phyloP scores from a whole-genome alignment of 495 filamentous ascomycete species.

The Aspergillus funiculosus region DNA sequence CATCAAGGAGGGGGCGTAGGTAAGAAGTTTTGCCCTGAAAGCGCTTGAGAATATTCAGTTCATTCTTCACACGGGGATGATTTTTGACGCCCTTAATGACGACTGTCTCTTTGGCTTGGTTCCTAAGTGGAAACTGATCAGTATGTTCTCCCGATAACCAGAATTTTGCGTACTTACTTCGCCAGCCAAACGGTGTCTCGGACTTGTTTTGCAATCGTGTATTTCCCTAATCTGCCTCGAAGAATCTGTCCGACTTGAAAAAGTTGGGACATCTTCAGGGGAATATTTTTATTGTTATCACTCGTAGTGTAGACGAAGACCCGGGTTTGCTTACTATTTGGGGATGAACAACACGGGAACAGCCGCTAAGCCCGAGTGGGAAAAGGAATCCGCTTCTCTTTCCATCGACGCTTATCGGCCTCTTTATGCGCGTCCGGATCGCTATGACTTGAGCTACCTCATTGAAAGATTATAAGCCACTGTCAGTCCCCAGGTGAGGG shows the following conservation, averaged over 20 bases:
- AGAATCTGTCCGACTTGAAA: no score
- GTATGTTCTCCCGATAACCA: no score
- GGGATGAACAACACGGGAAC: conserved; percentile 1
- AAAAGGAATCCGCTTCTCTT: conserved; percentile 10
- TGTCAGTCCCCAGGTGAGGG: background rate
- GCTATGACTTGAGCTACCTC: background rate
- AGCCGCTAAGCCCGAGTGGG: conserved; percentile 7
- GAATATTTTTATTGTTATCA: no score
- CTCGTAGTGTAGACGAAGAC: background rate
- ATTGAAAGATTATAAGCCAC: conserved; percentile 1
- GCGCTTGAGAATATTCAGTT: conserved; percentile 32
- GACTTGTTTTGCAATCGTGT: no score
- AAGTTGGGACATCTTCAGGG: no score
- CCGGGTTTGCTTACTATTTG: conserved; percentile 7
- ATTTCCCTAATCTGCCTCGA: no score
- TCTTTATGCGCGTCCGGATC: conserved; percentile 9
- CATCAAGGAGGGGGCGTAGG: conserved; percentile 32
- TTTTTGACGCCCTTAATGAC: conserved; percentile 33
- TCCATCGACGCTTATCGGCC: conserved; percentile 6
- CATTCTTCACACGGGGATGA: conserved; percentile 34
- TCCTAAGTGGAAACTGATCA: no score
- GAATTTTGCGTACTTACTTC: no score
- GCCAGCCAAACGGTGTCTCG: no score
- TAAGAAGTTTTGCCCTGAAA: conserved; percentile 29
- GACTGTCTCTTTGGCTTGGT: conserved; percentile 25